Base-by-base conservation (phyloP, 352 stramenopile species). In the Pythium coloratum region DNA sequence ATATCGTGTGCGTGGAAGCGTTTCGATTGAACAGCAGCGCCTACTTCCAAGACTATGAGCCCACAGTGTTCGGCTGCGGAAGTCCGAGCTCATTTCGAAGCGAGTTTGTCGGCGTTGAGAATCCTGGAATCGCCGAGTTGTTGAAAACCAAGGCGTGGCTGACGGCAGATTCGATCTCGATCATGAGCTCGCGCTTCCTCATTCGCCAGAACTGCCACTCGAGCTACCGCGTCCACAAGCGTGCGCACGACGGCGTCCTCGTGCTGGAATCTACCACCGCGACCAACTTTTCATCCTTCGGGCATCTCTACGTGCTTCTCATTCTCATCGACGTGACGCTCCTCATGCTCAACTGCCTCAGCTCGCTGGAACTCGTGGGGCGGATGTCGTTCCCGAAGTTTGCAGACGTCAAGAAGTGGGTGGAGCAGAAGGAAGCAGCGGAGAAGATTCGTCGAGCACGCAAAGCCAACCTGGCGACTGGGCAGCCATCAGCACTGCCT, bases 181-280 rank as follows among this genome's bases (percentile, higher is more conserved):
- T 68, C 33, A 56, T 58, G 46, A 63, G 38, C 59, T 14, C 26
- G 13, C 54, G 55, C 18, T 72, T 47, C 50, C 54, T 68, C 16
- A 72, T 72, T 33, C 66, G 59, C 5, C 66, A 72, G 26, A 68
- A 68, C 55, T 72, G 66, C n/a, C 50, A 50, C 36, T 20, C 60
- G 13, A 28, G 24, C 14, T 68, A 64, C 53, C 26, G 46, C 3
- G 54, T 68, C 1, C n/a, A 24, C 18, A 54, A 68, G 12, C 2
- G 34, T 28, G n/a, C 3, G 18, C 20, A 24, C 3, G 54, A 28
- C 20, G 18, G 44, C 5, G 3, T 3, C 14, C 28, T 64, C 14
- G 50, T 70, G 4, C 42, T 73, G 1, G 38, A 40, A 8, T 73
- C 67, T 2, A 34, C 34, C 49, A 70, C 67, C 6, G 20, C 16